Percentiles rank a stretch among this genome's conserved stretches.
Evolutionary conservation across 2,329 filamentous ascomycete species (phyloP).

Genomic region (Alternaria brassicae): DNA sequence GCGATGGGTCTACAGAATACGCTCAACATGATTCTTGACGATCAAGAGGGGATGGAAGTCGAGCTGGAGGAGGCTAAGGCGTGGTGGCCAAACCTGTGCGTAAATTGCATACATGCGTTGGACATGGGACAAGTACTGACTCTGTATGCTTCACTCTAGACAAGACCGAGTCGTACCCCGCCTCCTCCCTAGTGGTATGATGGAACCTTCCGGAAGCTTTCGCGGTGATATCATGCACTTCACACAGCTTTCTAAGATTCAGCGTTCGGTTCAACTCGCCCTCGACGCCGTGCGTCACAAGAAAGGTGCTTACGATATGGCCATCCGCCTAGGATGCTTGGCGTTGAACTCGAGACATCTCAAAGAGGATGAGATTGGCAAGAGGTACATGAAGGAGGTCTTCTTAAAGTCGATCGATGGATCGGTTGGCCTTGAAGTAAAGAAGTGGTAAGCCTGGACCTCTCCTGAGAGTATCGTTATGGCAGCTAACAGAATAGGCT

Average conservation of each 20-base stretch:
- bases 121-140: background rate
- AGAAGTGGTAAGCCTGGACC: constrained; percentile 32
- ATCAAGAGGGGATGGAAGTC: constrained; percentile 32
- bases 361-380: constrained; percentile 18
- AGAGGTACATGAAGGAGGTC: constrained; percentile 15
- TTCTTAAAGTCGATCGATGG: constrained; percentile 27
- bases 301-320: constrained; percentile 38
- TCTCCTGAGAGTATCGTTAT: background rate
- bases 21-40: constrained; percentile 39
- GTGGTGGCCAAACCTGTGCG: constrained; percentile 38
- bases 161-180: constrained; percentile 29
- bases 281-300: constrained; percentile 34
- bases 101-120: background rate
- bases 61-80: constrained; percentile 20
- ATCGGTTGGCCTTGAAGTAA: constrained; percentile 19
- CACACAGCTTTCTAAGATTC: constrained; percentile 23
- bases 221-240: constrained; percentile 23
- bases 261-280: constrained; percentile 21
- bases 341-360: constrained; percentile 27
- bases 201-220: constrained; percentile 32
- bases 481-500: constrained; percentile 27
- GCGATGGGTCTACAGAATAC: constrained; percentile 13
- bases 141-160: background rate
- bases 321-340: constrained; percentile 38
- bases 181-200: constrained; percentile 18